Conservation (phyloP, 306 rosid species). For the Cicer pinnatifidum region DNA sequence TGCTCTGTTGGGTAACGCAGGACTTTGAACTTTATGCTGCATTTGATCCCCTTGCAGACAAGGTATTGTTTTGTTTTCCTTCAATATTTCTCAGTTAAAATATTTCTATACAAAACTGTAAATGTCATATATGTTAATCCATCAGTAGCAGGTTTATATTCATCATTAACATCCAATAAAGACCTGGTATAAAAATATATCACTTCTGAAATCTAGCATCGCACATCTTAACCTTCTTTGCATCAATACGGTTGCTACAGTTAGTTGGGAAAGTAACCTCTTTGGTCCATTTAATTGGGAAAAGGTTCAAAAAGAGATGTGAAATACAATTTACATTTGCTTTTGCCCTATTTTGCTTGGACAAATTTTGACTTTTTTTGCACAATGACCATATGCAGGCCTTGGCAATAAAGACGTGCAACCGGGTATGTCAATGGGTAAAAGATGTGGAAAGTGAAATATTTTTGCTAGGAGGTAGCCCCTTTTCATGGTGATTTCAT, state of each 20-base stretch:
- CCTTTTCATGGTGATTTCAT: slow-evolving; percentile 90
- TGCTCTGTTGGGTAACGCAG: slow-evolving; percentile 92
- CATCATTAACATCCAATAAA: slow-evolving; percentile 19
- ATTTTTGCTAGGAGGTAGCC: slow-evolving; percentile 94
- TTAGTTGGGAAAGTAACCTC: slow-evolving; percentile 3
- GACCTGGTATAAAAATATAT: slow-evolving; percentile 8
- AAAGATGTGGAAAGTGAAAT: slow-evolving; percentile 93
- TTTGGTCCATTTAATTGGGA: slow-evolving; percentile 4
- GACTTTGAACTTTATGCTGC: slow-evolving; percentile 97
- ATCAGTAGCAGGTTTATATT: slow-evolving; percentile 19
- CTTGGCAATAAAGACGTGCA: slow-evolving; percentile 87
- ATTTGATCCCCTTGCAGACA: slow-evolving; percentile 97
- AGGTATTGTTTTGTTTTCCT: slow-evolving; percentile 56
- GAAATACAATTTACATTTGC: slow-evolving; percentile 7
- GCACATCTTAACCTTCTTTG: slow-evolving; percentile 13
- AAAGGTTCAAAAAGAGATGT: not conserved
- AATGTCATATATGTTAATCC: slow-evolving; percentile 13
- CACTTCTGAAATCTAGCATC: slow-evolving; percentile 22
- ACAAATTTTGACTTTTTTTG: slow-evolving; percentile 41
- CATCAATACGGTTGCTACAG: not conserved
- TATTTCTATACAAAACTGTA: slow-evolving; percentile 7
- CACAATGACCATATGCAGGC: slow-evolving; percentile 63
- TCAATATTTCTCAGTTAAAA: slow-evolving; percentile 26
- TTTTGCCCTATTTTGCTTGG: slow-evolving; percentile 18
- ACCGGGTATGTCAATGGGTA: slow-evolving; percentile 94